These are phyloP conservation scores for Zanthoxylum bungeanum DNA, from an alignment of 345 rosid genomes.

Conservation along the genomic window DNA sequence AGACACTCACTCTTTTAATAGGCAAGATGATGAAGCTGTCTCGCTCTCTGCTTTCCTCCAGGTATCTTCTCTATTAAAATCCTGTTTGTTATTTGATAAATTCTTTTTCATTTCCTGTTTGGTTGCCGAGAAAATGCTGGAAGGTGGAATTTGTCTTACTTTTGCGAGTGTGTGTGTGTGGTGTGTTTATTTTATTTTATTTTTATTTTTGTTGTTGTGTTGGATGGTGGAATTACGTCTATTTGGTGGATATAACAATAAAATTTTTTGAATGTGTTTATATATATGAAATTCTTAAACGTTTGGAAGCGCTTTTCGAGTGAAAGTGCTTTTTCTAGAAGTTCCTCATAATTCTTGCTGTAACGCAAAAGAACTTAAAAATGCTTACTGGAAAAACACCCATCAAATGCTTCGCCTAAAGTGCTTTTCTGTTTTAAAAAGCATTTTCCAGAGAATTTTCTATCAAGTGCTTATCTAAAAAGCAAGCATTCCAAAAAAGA, in stretches of 20 bases:
- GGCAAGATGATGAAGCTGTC: slow-evolving; percentile 33
- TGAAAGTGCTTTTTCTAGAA: not conserved
- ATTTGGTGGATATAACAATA: not conserved
- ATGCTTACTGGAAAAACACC: not conserved
- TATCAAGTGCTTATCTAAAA: not conserved
- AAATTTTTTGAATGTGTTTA: not conserved
- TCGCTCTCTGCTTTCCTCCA: slow-evolving; percentile 37
- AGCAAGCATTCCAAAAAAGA: too few species aligned
- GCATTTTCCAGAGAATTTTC: not conserved
- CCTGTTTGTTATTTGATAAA: not conserved
- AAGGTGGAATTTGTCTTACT: not conserved
- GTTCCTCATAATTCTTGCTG: too few species aligned
- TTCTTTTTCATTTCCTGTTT: not conserved
- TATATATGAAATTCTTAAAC: not conserved
- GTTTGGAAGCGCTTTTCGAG: not conserved
- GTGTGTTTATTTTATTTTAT: too few species aligned
- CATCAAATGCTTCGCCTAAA: not conserved
- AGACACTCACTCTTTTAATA: not conserved
- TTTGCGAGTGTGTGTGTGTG: too few species aligned
- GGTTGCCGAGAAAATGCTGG: not conserved
- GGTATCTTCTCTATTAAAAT: slow-evolving; percentile 16
- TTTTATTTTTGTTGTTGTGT: not conserved
- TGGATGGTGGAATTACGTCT: not conserved
- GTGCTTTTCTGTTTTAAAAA: too few species aligned
- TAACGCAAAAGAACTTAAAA: too few species aligned